A percentile compares a stretch with the other conserved stretches of the same genome.
Evolutionary conservation across 2,329 filamentous ascomycete genomes (phyloP).

Genomic region (Tolypocladium cylindrosporum): DNA sequence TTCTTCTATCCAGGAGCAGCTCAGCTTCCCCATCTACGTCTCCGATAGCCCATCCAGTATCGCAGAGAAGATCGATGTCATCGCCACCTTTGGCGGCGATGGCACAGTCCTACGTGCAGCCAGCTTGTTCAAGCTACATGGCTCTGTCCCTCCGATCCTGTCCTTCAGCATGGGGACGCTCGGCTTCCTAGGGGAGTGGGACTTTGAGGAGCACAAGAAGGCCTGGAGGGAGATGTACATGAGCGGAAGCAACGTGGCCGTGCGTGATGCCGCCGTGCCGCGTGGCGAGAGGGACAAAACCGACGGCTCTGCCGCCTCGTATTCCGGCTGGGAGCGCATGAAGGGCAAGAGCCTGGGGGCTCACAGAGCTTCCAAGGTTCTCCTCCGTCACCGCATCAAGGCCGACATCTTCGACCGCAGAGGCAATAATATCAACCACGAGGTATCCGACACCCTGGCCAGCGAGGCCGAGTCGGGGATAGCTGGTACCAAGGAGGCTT

Average conservation of each 20-base stretch:
- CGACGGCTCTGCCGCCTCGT: constrained; percentile 5
- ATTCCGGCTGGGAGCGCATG: constrained; percentile 56
- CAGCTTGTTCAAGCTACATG: constrained; percentile 61
- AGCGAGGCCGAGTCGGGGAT: constrained; percentile 32
- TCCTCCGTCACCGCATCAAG: constrained; percentile 78
- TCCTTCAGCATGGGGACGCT: constrained; percentile 96
- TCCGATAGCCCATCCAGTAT: constrained; percentile 42
- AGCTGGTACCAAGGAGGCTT: constrained; percentile 22
- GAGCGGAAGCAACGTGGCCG: constrained; percentile 47
- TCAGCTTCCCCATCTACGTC: constrained; percentile 67
- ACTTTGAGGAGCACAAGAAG: constrained; percentile 83
- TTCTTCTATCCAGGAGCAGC: constrained; percentile 54
- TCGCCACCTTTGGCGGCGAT: constrained; percentile 85
- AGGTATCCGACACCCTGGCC: constrained; percentile 34
- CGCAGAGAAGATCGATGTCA: constrained; percentile 75
- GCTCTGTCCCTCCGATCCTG: constrained; percentile 77
- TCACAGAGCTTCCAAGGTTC: constrained; percentile 64
- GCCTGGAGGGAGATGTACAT: constrained; percentile 92
- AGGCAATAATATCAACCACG: constrained; percentile 49
- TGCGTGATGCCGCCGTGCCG: constrained; percentile 31
- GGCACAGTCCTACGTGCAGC: constrained; percentile 27
- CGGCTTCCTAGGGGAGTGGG: constrained; percentile 94
- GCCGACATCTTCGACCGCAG: constrained; percentile 71
- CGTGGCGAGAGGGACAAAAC: constrained; percentile 16
- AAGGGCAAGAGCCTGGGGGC: constrained; percentile 74